A percentile compares a stretch with the other conserved stretches of the same genome.
These are phyloP conservation scores for Plasmodium berghei DNA, from an alignment of 169 alveolate species.

Conservation along the genomic window DNA sequence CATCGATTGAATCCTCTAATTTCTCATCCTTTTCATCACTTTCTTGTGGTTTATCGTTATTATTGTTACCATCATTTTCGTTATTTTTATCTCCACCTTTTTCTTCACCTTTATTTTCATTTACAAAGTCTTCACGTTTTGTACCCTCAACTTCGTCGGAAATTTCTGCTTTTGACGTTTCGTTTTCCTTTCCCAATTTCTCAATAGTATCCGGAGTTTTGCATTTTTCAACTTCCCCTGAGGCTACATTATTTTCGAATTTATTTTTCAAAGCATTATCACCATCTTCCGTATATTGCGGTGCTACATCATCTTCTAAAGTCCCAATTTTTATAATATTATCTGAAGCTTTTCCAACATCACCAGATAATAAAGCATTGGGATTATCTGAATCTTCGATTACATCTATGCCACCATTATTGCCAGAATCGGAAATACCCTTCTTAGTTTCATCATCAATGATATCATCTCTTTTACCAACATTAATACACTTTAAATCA, in stretches of 20 bases:
- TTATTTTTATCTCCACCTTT: not conserved
- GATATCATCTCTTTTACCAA: constrained; percentile 19
- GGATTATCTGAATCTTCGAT: not conserved
- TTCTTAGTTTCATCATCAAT: not conserved
- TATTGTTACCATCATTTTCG: not conserved
- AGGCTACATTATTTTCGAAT: too few species aligned
- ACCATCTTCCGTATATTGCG: too few species aligned
- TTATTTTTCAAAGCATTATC: too few species aligned
- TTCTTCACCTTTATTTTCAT: not conserved
- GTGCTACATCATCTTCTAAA: too few species aligned
- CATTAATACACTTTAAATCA: constrained; percentile 42
- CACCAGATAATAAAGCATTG: not conserved
- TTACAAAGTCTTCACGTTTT: not conserved
- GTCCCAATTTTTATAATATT: not conserved
- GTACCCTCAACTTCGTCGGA: not conserved
- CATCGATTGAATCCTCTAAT: not conserved
- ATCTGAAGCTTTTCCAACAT: not conserved
- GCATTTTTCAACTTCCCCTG: too few species aligned
- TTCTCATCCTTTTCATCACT: not conserved
- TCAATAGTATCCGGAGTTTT: not conserved
- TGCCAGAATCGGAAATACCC: not conserved
- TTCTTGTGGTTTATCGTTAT: not conserved
- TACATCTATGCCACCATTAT: not conserved
- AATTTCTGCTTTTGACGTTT: not conserved
- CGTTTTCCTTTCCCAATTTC: not conserved